Base-by-base conservation (phyloP, 2,329 filamentous ascomycete genomes). In the Parastagonospora avenae region DNA sequence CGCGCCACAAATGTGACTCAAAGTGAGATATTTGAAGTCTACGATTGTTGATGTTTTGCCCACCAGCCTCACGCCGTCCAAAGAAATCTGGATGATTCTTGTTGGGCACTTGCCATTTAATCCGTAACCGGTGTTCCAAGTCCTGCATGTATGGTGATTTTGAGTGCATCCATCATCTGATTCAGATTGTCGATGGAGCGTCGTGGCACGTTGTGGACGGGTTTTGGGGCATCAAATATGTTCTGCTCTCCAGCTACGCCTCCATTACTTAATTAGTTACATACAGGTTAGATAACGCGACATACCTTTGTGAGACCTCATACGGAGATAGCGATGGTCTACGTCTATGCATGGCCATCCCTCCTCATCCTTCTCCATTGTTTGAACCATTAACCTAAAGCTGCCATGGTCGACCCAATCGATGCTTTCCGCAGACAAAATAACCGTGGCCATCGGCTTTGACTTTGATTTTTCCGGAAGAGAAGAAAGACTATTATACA, bases 1-100 rank as follows among this genome's bases (percentile, higher is more conserved):
- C 0, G 5, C 4, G n/a, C 53, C 53, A 53, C 53, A 59, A 45
- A 59, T 54, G 8, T 59, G 44, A 14, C 53, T 54, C 2, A 59
- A 29, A 0, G 42, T 46, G 0, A 57, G 15, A 9, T 59, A 59
- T 8, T 50, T 38, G 7, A 51, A 58, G 0, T 14, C 1, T 8
- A 38, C 15, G 7, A 36, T 16, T 8, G 47, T 39, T 1, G 10
- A n/a, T 29, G 52, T 40, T 10, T 55, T 27, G 9, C 52, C 50
- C 11, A 35, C 48, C 5, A 57, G 44, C n/a, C 27, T 32, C 0
- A 47, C 30, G 2, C 3, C 44, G 0, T 7, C n/a, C 0, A 12
- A 5, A 0, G 11, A 33, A 4, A 57, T 38, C n/a, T 58, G 43
- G 4, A 58, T 32, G 1, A 55, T 42, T 2, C 55, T 40, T 1